Percentiles rank a stretch among this genome's conserved stretches.
Conservation (phyloP, 2,329 filamentous ascomycete genomes). For the Fusarium austroafricanum region DNA sequence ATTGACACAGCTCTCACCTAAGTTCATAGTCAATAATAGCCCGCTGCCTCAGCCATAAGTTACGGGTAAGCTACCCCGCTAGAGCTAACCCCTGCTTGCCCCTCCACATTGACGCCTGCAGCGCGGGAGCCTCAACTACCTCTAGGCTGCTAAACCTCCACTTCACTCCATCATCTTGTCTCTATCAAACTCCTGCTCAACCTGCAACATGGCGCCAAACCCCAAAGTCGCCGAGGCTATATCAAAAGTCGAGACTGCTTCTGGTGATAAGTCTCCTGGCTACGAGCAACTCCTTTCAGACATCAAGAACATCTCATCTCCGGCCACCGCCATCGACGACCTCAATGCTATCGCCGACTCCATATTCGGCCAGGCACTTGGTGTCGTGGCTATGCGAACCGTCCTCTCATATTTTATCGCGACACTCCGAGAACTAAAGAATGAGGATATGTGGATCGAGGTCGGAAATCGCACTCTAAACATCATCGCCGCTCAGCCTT, state of each 20-base stretch:
- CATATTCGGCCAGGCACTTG: slow-evolving; percentile 75
- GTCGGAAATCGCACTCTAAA: slow-evolving; percentile 80
- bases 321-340: slow-evolving; percentile 60
- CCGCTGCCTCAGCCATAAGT: no score
- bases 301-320: slow-evolving; percentile 56
- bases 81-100: slow-evolving; percentile 41
- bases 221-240: slow-evolving; percentile 59
- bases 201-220: slow-evolving; percentile 52
- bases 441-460: slow-evolving; percentile 76
- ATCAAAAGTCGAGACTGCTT: slow-evolving; percentile 52
- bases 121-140: slow-evolving; percentile 27
- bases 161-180: slow-evolving; percentile 18
- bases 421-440: slow-evolving; percentile 69
- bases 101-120: slow-evolving; percentile 35
- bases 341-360: slow-evolving; percentile 75
- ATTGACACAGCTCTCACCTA: not conserved
- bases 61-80: slow-evolving; percentile 28
- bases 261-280: slow-evolving; percentile 57
- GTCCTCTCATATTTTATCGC: slow-evolving; percentile 75
- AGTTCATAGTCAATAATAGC: not conserved
- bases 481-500: slow-evolving; percentile 70
- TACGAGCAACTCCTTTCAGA: slow-evolving; percentile 61
- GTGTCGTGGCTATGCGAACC: slow-evolving; percentile 79
- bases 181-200: not conserved
- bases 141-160: slow-evolving; percentile 34